Evolutionary conservation across 2,329 filamentous ascomycete genomes (phyloP).

Genomic region (Curvularia lunata): DNA sequence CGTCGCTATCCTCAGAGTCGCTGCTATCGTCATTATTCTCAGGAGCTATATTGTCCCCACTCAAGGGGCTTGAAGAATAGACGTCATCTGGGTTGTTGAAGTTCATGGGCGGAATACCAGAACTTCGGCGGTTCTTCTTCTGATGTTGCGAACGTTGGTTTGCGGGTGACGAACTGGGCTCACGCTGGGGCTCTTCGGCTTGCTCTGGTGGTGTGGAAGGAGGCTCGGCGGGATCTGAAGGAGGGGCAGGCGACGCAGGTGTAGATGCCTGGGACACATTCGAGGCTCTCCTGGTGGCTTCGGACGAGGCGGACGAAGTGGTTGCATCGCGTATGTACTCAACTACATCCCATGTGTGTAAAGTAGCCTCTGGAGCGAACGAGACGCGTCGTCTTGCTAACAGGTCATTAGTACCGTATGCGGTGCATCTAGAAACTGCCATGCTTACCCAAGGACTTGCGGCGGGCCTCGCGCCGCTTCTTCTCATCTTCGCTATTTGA

Average conservation of each 20-base stretch:
- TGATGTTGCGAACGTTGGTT: constrained; percentile 70
- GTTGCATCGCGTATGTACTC: constrained; percentile 89
- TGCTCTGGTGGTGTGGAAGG: constrained; percentile 69
- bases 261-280: constrained; percentile 55
- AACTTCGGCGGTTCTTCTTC: constrained; percentile 66
- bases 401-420: constrained; percentile 18
- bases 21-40: constrained; percentile 58
- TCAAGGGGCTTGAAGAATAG: constrained; percentile 80
- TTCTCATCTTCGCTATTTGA: constrained; percentile 62
- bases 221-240: constrained; percentile 61
- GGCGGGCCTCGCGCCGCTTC: constrained; percentile 82
- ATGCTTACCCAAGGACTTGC: constrained; percentile 79
- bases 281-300: constrained; percentile 76
- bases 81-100: constrained; percentile 70
- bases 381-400: constrained; percentile 86
- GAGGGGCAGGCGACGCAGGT: constrained; percentile 41
- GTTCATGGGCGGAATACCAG: constrained; percentile 68
- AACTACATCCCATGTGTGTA: constrained; percentile 96
- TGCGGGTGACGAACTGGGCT: constrained; percentile 65
- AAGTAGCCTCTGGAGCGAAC: constrained; percentile 94
- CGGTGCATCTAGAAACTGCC: neutral
- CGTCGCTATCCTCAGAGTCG: constrained; percentile 68
- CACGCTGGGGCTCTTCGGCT: constrained; percentile 64
- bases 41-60: constrained; percentile 58
- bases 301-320: constrained; percentile 72